Conservation (phyloP, 1,139 yeast genomes). For the Candida pseudocylindracea region DNA sequence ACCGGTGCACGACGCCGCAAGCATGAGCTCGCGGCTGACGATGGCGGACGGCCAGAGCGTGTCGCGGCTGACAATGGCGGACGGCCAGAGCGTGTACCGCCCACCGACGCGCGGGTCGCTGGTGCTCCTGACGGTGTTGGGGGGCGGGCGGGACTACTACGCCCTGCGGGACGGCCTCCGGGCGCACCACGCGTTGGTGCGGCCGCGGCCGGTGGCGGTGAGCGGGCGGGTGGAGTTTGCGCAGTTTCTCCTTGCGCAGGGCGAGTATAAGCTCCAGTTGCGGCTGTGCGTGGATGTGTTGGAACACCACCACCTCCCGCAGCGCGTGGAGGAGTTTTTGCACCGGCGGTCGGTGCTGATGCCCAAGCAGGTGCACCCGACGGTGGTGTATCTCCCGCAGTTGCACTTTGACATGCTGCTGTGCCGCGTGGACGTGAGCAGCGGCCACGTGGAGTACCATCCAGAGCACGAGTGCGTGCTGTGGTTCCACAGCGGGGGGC, state of each 20-base stretch:
- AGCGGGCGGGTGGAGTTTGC: slow-evolving; percentile 27
- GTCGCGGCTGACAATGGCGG: no score
- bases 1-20: no score
- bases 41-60: no score
- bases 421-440: slow-evolving; percentile 19
- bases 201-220: slow-evolving; percentile 49
- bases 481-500: slow-evolving; percentile 34
- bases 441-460: slow-evolving; percentile 34
- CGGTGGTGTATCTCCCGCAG: slow-evolving; percentile 44
- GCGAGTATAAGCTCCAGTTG: slow-evolving; percentile 10
- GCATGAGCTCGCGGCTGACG: no score
- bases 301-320: no score
- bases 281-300: no score
- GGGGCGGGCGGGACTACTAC: slow-evolving; percentile 8
- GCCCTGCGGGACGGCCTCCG: slow-evolving; percentile 40
- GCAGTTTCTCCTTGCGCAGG: slow-evolving; percentile 28
- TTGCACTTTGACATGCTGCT: slow-evolving; percentile 37
- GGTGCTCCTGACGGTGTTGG: no score
- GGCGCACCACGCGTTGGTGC: slow-evolving; percentile 42
- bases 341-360: no score
- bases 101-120: no score
- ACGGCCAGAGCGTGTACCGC: no score
- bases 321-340: no score
- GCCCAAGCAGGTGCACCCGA: slow-evolving; percentile 10
- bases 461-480: slow-evolving; percentile 29